These are phyloP conservation scores for Spizellomyces punctatus DNA, from an alignment of 192 early-diverging fungal species.

Conservation along the genomic window DNA sequence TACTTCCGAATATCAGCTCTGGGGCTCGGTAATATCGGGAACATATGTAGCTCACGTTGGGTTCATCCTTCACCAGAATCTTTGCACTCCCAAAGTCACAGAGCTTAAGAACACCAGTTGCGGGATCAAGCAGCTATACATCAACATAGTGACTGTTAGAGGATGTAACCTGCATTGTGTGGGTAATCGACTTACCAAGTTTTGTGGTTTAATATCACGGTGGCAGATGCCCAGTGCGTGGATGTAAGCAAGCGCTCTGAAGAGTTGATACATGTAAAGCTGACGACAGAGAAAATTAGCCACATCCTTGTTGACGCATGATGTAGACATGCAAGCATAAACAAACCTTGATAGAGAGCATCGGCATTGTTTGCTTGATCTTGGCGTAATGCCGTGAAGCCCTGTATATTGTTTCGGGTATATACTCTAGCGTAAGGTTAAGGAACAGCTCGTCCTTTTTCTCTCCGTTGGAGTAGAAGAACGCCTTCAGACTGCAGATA, in stretches of 20 bases:
- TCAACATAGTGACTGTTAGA: neutral
- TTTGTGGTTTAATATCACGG: conserved; percentile 99
- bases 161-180: neutral
- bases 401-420: conserved; percentile 96
- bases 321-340: neutral
- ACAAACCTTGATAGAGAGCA: conserved; percentile 81
- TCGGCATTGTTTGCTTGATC: conserved; percentile 92
- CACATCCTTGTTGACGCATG: neutral
- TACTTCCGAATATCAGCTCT: conserved; percentile 91
- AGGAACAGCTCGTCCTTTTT: conserved; percentile 95
- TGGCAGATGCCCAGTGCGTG: conserved; percentile 98
- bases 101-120: conserved; percentile 90
- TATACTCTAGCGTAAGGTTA: conserved; percentile 92
- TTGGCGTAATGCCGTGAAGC: conserved; percentile 89
- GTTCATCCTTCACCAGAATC: conserved; percentile 90
- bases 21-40: conserved; percentile 96
- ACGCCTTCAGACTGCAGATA: conserved; percentile 85
- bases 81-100: conserved; percentile 99
- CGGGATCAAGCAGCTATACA: conserved; percentile 76
- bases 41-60: conserved; percentile 99
- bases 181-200: conserved; percentile 59
- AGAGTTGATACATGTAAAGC: conserved; percentile 98
- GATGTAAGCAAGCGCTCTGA: conserved; percentile 95
- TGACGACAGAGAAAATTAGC: conserved; percentile 9
- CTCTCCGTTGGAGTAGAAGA: conserved; percentile 95